Base-by-base conservation (phyloP, 2,329 filamentous ascomycete species). In the Ploettnerulaceae sp. region DNA sequence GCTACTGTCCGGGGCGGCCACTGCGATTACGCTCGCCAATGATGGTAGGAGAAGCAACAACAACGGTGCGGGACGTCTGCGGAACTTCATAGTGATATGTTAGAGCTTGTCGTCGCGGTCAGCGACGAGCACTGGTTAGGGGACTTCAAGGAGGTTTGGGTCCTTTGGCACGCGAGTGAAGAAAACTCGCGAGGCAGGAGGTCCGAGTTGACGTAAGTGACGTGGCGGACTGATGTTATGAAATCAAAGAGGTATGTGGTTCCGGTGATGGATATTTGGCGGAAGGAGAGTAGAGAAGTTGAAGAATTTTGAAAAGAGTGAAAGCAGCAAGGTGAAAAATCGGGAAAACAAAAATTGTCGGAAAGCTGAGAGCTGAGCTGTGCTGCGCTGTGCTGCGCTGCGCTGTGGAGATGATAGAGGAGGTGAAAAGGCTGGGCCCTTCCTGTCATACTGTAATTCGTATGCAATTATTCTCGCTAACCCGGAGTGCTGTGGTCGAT, bases 1-100 rank as follows among this genome's bases (percentile, higher is more conserved):
- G 20, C 42, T 48, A 21, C 53, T 58, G 17, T 62, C 57, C 43
- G 55, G 46, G 33, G 54, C 50, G n/a, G 54, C 55, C n/a, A 52
- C 48, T 7, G 58, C 51, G 35, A 70, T 65, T 28, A 71, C 68
- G 33, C 66, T 57, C 20, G 75, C 76, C 50, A 83, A 65, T 26
- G 72, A 74, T 22, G 79, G 75, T 28, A 83, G 66, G 1, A 83
- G 71, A 28, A 86, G 73, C 25, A 86, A 69, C 39, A 86, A 65
- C 18, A 85, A 64, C 22, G 77, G 71, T 46, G 74, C 74, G 50
- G 71, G 69, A 45, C 67, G 68, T 52, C 71, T 71, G 66, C 72
- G 72, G 58, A 84, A 67, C 67, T 74, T 80, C 82, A 86, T 86
- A 39, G 39, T 58, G 44, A 35, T 55, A 46, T 51, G 44, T 21